Percentiles rank a stretch among this genome's conserved stretches.
Conservation (phyloP, 2,329 filamentous ascomycete species). For the Colletotrichum spaethianum region DNA sequence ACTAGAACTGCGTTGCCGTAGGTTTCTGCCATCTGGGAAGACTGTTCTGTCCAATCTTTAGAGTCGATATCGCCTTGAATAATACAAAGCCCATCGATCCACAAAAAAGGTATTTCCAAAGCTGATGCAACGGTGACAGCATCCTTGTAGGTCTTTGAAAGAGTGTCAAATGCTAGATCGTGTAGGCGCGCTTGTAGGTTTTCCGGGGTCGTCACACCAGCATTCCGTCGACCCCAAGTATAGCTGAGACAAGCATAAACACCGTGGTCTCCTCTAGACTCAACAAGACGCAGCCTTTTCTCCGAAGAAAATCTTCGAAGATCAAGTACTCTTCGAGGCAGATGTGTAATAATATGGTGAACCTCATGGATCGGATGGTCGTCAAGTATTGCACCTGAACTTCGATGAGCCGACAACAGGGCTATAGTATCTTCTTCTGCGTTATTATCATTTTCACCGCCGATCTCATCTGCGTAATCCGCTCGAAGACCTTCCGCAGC, state of each 20-base stretch:
- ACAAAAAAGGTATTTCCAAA: background rate
- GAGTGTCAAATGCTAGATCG: background rate
- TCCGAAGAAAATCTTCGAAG: background rate
- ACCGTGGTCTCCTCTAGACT: background rate
- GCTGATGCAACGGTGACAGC: background rate
- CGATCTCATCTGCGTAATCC: too few species aligned
- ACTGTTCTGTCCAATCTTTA: conserved; percentile 1
- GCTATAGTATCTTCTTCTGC: too few species aligned
- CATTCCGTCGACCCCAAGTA: background rate
- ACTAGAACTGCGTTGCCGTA: background rate
- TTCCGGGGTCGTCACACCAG: background rate
- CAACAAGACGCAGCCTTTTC: background rate
- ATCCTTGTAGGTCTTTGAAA: conserved; percentile 6
- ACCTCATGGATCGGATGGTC: too few species aligned
- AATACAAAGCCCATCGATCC: conserved; percentile 6
- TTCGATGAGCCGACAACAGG: background rate
- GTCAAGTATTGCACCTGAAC: too few species aligned
- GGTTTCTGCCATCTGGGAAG: conserved; percentile 1
- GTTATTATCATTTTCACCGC: too few species aligned
- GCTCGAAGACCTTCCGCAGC: too few species aligned
- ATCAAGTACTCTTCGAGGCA: background rate
- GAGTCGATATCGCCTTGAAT: background rate
- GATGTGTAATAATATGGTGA: too few species aligned
- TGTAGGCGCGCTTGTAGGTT: background rate
- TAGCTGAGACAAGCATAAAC: background rate